Evolutionary conservation across 78 protist genomes (phyloP).

Genomic region (Dictyostelium brefeldianum): DNA sequence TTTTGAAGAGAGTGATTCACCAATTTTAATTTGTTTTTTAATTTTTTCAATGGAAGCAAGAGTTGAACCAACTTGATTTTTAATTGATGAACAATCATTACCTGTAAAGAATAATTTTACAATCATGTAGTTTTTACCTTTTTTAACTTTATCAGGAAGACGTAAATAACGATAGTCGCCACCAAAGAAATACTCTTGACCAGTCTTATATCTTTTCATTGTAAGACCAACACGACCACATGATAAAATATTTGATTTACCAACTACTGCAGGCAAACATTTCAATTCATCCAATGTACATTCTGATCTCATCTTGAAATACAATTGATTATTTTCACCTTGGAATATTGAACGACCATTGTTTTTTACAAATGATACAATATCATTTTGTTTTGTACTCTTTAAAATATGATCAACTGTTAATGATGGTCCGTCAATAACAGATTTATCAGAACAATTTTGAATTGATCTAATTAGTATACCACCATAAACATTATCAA

Average conservation of each 20-base stretch:
- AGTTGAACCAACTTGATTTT: constrained; percentile 17
- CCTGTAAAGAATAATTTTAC: not conserved
- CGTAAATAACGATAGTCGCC: constrained; percentile 46
- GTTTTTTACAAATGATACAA: constrained; percentile 3
- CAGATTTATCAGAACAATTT: not conserved
- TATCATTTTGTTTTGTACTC: not conserved
- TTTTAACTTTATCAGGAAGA: constrained; percentile 57
- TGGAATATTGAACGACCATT: constrained; percentile 31
- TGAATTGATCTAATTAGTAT: constrained; percentile 57
- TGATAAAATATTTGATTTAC: not conserved
- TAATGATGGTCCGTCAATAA: constrained; percentile 58
- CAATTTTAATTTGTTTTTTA: constrained; percentile 5
- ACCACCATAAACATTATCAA: constrained; percentile 3
- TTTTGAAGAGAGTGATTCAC: not conserved
- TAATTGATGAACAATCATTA: not conserved
- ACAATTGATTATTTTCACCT: not conserved
- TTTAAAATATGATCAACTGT: constrained; percentile 26
- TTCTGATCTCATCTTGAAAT: constrained; percentile 5
- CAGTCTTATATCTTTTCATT: constrained; percentile 12
- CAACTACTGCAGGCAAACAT: not conserved
- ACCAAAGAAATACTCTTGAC: constrained; percentile 23
- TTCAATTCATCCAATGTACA: not conserved
- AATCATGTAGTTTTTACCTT: constrained; percentile 68
- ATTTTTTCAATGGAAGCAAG: not conserved
- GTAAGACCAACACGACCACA: constrained; percentile 68